Conservation (phyloP, 1,139 yeast species). For the Candida dubliniensis region DNA sequence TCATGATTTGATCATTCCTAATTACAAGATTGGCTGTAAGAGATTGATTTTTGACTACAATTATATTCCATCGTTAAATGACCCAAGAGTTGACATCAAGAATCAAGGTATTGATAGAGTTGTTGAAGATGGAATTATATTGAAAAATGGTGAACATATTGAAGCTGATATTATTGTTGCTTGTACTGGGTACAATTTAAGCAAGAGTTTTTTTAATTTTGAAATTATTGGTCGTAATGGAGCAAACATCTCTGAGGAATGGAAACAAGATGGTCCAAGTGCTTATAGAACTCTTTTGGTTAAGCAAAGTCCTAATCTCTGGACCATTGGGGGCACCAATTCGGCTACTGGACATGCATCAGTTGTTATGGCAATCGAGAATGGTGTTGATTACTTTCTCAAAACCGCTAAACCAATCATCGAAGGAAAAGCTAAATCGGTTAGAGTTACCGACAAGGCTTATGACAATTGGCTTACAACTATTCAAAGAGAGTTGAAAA, state of each 20-base stretch:
- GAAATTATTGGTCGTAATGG: slow-evolving; percentile 32
- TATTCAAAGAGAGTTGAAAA: slow-evolving; percentile 28
- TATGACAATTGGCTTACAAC: slow-evolving; percentile 38
- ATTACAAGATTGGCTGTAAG: slow-evolving; percentile 45
- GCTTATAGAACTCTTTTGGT: slow-evolving; percentile 40
- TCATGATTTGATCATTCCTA: slow-evolving; percentile 35
- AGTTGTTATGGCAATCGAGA: slow-evolving; percentile 44
- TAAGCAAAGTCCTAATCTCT: slow-evolving; percentile 38
- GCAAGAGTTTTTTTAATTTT: slow-evolving; percentile 20
- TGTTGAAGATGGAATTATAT: slow-evolving; percentile 29
- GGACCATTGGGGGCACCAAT: slow-evolving; percentile 43
- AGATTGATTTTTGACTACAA: slow-evolving; percentile 40
- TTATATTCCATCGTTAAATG: slow-evolving; percentile 36
- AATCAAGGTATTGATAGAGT: slow-evolving; percentile 27
- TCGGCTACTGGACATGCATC: slow-evolving; percentile 48
- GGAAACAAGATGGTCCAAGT: slow-evolving; percentile 33
- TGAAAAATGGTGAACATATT: slow-evolving; percentile 30
- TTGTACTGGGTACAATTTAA: slow-evolving; percentile 42
- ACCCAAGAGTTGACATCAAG: slow-evolving; percentile 31
- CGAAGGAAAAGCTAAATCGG: slow-evolving; percentile 29
- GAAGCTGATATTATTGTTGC: slow-evolving; percentile 45
- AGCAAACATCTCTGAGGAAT: slow-evolving; percentile 18
- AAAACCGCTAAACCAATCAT: slow-evolving; percentile 30
- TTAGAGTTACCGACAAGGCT: slow-evolving; percentile 32
- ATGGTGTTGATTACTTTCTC: slow-evolving; percentile 28